Evolutionary conservation across 306 rosid species (phyloP), one percentile per base, ranked within the genome.

Genomic region (Ammopiptanthus mongolicus): DNA sequence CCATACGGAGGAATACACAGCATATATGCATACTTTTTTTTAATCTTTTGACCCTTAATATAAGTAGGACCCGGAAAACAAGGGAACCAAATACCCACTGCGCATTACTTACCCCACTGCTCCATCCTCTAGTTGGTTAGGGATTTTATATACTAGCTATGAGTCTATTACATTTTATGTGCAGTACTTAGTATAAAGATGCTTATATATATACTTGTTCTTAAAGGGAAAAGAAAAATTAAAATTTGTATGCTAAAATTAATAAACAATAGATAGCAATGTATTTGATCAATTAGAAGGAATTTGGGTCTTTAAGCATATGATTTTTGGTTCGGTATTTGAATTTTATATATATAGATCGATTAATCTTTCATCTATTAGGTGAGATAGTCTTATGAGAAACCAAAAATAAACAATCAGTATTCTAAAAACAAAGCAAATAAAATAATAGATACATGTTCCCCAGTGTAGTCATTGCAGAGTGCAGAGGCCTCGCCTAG

Each of bases 391-490:
- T n/a, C n/a, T n/a, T n/a, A n/a, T n/a, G n/a, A n/a, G n/a, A 21
- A 61, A 51, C 19, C 31, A 50, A 48, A 73, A 71, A 59, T 34
- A 62, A 73, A 56, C 9, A 41, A 75, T 37, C 4, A 34, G 33
- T 52, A 31, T 23, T 47, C n/a, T 11, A 9, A 18, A 60, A 12
- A 22, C 65, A 23, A 36, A 74, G 60, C 56, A 22, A 21, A 55
- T 55, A 78, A 69, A 82, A 79, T 53, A 79, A 65, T 47, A 28
- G 39, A 21, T 75, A 37, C 60, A 48, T 65, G 82, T 48, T 76
- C 59, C 58, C 63, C n/a, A n/a, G 14, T 33, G 69, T 60, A 65
- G 41, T 41, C 56, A 51, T 74, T 60, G 67, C 33, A 77, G 48
- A 42, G 56, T 23, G 81, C 77, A 74, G n/a, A 50, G 41, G 47